Percentiles rank a stretch among this genome's conserved stretches.
These are phyloP conservation scores for Suhomyces yuchorum DNA, from an alignment of 1,139 yeast species.

Conservation along the genomic window DNA sequence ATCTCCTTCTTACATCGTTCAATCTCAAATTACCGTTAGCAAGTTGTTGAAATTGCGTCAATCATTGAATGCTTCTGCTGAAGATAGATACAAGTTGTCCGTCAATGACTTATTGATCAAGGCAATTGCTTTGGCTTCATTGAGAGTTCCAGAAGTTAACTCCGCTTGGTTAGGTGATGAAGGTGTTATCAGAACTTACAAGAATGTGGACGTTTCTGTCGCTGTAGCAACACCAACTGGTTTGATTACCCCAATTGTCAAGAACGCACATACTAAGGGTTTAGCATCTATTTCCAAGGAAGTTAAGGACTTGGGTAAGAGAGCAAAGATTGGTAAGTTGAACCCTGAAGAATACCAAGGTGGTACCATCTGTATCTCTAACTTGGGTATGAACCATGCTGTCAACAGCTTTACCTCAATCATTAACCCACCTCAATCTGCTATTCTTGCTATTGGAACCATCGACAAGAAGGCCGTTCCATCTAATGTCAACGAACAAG, in stretches of 20 bases:
- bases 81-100: slow-evolving; percentile 87
- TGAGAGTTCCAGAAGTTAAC: slow-evolving; percentile 91
- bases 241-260: slow-evolving; percentile 92
- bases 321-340: slow-evolving; percentile 92
- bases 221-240: slow-evolving; percentile 99
- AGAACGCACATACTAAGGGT: slow-evolving; percentile 85
- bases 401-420: slow-evolving; percentile 92
- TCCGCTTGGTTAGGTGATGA: slow-evolving; percentile 90
- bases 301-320: slow-evolving; percentile 91
- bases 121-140: slow-evolving; percentile 88
- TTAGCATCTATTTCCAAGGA: slow-evolving; percentile 76
- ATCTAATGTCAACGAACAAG: slow-evolving; percentile 86
- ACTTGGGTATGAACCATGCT: slow-evolving; percentile 98
- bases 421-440: slow-evolving; percentile 96
- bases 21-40: slow-evolving; percentile 81
- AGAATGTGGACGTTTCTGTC: slow-evolving; percentile 92
- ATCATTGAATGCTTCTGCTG: slow-evolving; percentile 80
- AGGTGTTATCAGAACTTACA: slow-evolving; percentile 89
- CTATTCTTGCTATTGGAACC: slow-evolving; percentile 93
- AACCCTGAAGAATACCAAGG: slow-evolving; percentile 98
- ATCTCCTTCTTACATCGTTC: slow-evolving; percentile 90
- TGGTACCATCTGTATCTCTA: slow-evolving; percentile 97
- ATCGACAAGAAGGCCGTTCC: slow-evolving; percentile 91
- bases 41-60: slow-evolving; percentile 91
- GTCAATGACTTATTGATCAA: slow-evolving; percentile 93